Percentiles rank a stretch among this genome's conserved stretches.
phyloP scores from a whole-genome alignment of 176 grass and related monocot species.

The Triticum monococcum region DNA sequence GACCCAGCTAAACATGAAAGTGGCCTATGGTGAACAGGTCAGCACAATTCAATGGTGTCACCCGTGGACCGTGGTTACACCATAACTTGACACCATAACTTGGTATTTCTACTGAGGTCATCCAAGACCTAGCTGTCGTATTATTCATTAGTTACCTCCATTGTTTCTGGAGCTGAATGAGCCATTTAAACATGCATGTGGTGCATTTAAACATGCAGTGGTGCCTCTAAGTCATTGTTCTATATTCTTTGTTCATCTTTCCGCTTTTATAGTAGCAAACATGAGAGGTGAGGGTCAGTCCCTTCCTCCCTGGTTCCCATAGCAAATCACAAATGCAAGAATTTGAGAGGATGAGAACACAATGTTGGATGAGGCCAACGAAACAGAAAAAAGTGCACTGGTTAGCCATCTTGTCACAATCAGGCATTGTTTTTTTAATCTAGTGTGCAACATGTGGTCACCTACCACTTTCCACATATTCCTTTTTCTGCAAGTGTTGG shows the following conservation, averaged over 20 bases:
- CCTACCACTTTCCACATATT: neutral
- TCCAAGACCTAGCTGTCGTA: neutral
- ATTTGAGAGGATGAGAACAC: neutral
- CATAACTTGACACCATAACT: neutral
- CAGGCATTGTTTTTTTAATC: neutral
- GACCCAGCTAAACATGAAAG: neutral
- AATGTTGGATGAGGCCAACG: neutral
- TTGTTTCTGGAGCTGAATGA: neutral
- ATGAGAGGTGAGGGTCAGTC: neutral
- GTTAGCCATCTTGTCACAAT: neutral
- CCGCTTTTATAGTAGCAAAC: neutral
- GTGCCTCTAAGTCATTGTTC: neutral
- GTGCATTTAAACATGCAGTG: neutral
- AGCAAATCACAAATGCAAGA: neutral
- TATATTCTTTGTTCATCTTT: neutral
- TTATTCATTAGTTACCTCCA: neutral
- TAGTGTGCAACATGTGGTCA: neutral
- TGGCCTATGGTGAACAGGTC: neutral
- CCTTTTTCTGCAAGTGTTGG: neutral
- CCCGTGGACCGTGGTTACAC: neutral
- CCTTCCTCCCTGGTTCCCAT: neutral
- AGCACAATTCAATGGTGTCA: neutral
- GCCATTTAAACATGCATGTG: neutral
- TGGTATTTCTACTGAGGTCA: neutral
- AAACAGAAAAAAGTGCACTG: neutral